Conservation (phyloP, 768 basidiomycete genomes). For the Cystobasidium ongulense region DNA sequence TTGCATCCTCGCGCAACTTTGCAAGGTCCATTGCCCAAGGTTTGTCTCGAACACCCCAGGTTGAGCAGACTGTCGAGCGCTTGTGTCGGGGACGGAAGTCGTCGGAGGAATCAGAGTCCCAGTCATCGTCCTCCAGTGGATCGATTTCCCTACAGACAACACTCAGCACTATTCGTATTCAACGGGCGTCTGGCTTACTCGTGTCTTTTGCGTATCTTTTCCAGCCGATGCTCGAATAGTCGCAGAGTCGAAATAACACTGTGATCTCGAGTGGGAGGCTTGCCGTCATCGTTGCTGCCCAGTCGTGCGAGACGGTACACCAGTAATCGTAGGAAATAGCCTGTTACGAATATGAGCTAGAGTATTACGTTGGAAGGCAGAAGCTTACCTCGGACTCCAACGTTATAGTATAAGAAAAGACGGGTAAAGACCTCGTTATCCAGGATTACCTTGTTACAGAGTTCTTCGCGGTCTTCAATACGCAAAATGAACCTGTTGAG, state of each 20-base stretch:
- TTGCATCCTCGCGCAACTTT: not conserved
- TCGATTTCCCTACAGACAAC: conserved; percentile 47
- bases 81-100: conserved; percentile 31
- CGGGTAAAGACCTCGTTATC: conserved; percentile 46
- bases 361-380: conserved; percentile 2
- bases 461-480: conserved; percentile 44
- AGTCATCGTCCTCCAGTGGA: conserved; percentile 40
- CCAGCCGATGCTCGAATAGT: conserved; percentile 47
- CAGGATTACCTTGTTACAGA: conserved; percentile 47
- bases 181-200: conserved; percentile 7
- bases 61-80: conserved; percentile 41
- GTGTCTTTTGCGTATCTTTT: conserved; percentile 46
- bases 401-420: conserved; percentile 47
- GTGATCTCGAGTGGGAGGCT: conserved; percentile 35
- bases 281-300: conserved; percentile 37
- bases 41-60: conserved; percentile 41
- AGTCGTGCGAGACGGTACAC: conserved; percentile 49
- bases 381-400: conserved; percentile 35
- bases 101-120: conserved; percentile 35
- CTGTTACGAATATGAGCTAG: conserved; percentile 41
- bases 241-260: conserved; percentile 43
- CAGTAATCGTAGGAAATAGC: conserved; percentile 46
- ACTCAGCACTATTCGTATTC: not conserved
- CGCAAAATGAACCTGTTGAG: conserved; percentile 37
- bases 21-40: conserved; percentile 37